phyloP scores from a whole-genome alignment of 2,329 filamentous ascomycete species.

The Venturiaceae sp. region DNA sequence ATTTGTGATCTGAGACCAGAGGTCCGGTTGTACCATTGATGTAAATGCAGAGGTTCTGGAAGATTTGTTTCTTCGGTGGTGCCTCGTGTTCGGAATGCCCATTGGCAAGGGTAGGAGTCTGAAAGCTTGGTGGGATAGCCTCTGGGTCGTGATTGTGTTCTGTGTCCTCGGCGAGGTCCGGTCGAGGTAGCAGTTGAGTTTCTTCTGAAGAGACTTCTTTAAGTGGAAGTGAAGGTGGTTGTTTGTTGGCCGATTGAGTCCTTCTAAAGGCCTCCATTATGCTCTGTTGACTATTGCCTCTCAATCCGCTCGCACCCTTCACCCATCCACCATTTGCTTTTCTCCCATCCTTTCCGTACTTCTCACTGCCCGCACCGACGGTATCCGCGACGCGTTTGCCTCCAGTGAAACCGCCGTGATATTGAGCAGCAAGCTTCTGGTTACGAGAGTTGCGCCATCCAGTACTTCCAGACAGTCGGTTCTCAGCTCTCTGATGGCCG shows the following conservation, averaged over 20 bases:
- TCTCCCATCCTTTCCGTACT: slow-evolving; percentile 40
- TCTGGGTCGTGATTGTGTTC: background rate
- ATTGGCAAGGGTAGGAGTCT: background rate
- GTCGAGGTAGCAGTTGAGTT: background rate
- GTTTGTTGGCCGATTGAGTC: slow-evolving; percentile 1
- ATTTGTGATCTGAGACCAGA: slow-evolving; percentile 71
- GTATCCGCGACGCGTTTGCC: slow-evolving; percentile 54
- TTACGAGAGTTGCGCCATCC: slow-evolving; percentile 65
- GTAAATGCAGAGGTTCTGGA: slow-evolving; percentile 65
- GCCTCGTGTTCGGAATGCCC: background rate
- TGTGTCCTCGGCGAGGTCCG: background rate
- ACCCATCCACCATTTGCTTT: slow-evolving; percentile 44
- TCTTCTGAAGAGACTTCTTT: background rate
- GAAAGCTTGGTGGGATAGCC: slow-evolving; percentile 1
- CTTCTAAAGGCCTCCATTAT: slow-evolving; percentile 18
- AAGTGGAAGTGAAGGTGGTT: background rate
- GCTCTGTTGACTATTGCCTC: slow-evolving; percentile 36
- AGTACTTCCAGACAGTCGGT: slow-evolving; percentile 48
- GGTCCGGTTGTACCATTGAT: slow-evolving; percentile 83
- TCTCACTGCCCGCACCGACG: slow-evolving; percentile 53
- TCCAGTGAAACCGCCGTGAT: slow-evolving; percentile 24
- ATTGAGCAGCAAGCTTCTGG: slow-evolving; percentile 58
- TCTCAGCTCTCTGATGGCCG: slow-evolving; percentile 71
- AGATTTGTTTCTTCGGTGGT: slow-evolving; percentile 39
- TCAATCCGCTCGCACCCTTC: slow-evolving; percentile 36